phyloP scores from a whole-genome alignment of 208 protist species.

The Trypanosoma vivax region DNA sequence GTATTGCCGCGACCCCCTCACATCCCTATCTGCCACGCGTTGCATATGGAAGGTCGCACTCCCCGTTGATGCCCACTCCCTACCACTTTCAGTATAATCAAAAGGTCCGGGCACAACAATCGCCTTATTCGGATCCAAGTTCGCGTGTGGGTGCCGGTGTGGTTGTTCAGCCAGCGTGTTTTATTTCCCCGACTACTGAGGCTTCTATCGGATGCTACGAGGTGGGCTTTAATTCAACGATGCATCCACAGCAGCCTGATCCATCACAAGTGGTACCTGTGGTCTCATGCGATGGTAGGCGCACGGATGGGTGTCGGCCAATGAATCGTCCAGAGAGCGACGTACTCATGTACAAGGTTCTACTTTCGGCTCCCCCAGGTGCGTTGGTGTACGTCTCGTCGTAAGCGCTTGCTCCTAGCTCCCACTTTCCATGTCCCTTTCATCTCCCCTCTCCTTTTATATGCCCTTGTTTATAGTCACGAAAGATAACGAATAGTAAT shows the following conservation, averaged over 20 bases:
- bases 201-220: too few species aligned
- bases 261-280: conserved; percentile 3
- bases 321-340: neutral
- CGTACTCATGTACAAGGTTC: neutral
- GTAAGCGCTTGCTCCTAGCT: neutral
- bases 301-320: neutral
- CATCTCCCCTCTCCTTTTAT: too few species aligned
- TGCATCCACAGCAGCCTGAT: neutral
- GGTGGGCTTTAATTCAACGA: too few species aligned
- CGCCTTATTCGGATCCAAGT: too few species aligned
- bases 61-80: neutral
- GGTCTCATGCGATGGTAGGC: neutral
- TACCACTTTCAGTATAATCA: neutral
- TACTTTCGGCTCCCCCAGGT: neutral
- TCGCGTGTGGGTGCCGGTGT: too few species aligned
- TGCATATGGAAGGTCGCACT: neutral
- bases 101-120: neutral
- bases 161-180: too few species aligned
- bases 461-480: too few species aligned
- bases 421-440: neutral
- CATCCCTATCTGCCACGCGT: neutral
- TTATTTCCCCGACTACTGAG: too few species aligned
- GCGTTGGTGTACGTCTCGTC: conserved; percentile 1
- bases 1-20: neutral
- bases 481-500: too few species aligned